Conservation (phyloP, 306 rosid genomes). For the Ammopiptanthus mongolicus region DNA sequence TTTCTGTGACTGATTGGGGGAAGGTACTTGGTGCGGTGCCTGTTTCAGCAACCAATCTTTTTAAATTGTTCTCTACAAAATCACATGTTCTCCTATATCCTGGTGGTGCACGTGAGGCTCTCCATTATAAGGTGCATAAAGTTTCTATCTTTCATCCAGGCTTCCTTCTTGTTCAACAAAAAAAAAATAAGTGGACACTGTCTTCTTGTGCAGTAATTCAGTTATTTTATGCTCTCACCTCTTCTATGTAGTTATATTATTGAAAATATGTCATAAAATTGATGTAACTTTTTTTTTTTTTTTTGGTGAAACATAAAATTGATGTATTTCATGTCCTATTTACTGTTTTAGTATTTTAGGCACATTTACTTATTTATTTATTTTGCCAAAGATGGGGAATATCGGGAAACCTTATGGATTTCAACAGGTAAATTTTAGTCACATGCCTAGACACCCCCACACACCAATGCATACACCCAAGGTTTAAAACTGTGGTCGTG, state of each 20-base stretch:
- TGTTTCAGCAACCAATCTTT: constrained; percentile 65
- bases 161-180: background rate
- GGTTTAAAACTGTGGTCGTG: too few species aligned
- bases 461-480: too few species aligned
- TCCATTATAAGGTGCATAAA: constrained; percentile 70
- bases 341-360: background rate
- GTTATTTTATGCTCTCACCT: background rate
- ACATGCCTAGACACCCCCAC: too few species aligned
- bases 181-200: background rate
- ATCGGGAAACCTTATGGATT: too few species aligned
- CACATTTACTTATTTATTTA: background rate
- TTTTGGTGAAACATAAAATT: too few species aligned
- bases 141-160: constrained; percentile 5
- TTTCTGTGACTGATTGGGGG: constrained; percentile 45
- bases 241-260: background rate
- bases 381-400: too few species aligned
- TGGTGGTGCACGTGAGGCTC: constrained; percentile 95
- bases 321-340: background rate
- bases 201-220: background rate
- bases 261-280: background rate
- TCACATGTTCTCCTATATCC: constrained; percentile 89
- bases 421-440: background rate
- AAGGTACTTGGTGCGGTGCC: constrained; percentile 79
- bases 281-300: too few species aligned
- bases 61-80: constrained; percentile 57